These are phyloP conservation scores for Candida sojae DNA, from an alignment of 1,139 yeast genomes.

Conservation along the genomic window DNA sequence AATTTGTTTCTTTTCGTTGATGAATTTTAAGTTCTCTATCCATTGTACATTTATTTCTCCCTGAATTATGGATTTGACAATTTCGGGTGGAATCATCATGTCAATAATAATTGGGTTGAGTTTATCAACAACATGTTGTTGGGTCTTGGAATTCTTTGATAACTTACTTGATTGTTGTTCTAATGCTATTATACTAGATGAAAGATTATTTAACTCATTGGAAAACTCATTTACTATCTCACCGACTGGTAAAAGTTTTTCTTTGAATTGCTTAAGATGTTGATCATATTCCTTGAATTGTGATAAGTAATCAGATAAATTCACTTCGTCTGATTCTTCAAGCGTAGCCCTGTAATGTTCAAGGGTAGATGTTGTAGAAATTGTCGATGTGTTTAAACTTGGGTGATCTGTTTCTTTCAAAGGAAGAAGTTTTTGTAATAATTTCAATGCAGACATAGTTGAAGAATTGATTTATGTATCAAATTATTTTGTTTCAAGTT, in stretches of 20 bases:
- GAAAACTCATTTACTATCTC: constrained; percentile 54
- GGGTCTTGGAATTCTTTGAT: constrained; percentile 43
- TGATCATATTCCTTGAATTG: constrained; percentile 34
- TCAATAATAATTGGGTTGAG: constrained; percentile 75
- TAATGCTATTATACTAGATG: constrained; percentile 60
- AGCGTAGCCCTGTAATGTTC: constrained; percentile 11
- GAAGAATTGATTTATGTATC: neutral
- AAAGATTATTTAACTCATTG: constrained; percentile 55
- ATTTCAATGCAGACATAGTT: constrained; percentile 10
- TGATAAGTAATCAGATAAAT: constrained; percentile 8
- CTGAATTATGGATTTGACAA: constrained; percentile 47
- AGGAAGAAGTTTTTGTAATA: constrained; percentile 13
- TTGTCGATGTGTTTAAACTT: neutral
- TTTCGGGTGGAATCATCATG: constrained; percentile 70
- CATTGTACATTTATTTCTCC: constrained; percentile 49
- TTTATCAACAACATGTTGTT: constrained; percentile 55
- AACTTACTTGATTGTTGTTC: constrained; percentile 49
- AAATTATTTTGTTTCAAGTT: too few relatives aligned
- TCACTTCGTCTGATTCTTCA: constrained; percentile 6
- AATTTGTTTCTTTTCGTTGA: constrained; percentile 57
- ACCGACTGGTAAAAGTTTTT: constrained; percentile 37
- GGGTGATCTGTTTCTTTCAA: neutral
- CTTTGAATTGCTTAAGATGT: constrained; percentile 38
- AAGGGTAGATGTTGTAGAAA: constrained; percentile 5
- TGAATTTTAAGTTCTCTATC: constrained; percentile 60